Evolutionary conservation across 257 asterid genomes (phyloP), one percentile per base, ranked within the genome.

Genomic region (Eustoma russellianum): DNA sequence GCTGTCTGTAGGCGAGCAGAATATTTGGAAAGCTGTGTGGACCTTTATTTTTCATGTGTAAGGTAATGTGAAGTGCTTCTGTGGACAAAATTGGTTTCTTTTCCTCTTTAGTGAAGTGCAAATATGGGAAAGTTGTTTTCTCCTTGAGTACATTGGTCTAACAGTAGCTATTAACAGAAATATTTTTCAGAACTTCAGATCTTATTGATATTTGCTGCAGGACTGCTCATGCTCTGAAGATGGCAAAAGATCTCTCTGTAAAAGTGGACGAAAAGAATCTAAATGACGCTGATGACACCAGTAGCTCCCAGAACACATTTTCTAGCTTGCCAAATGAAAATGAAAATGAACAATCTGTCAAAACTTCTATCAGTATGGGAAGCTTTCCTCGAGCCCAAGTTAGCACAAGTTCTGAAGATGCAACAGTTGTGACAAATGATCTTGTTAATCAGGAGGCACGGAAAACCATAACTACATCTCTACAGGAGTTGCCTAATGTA

Each of bases 21-120:
- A 72, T 92, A 85, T 79, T 90, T 92, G 59, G 99, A 92, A 69
- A 79, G 88, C 84, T 88, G 95, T 65, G 75, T 83, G 62, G 95
- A 83, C 72, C 95, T 92, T 58, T 92, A 92, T 64, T 88, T 88
- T 70, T 92, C 99, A 57, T 92, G 99, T 64, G 94, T 77, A 88
- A 92, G 99, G 99, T 92, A 60, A 55, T 49, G 46, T 56, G 35
- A 49, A 46, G 48, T 67, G 18, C 16, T 46, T 47, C 30, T 47
- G 35, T 52, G 56, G 9, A 7, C 30, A 17, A 11, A 28, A 0
- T 45, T 63, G 33, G 24, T 17, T 41, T 24, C 9, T 12, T 33
- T 46, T 55, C 10, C 9, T 19, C 30, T 44, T 41, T 51, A 0
- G 10, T 38, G 18, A 19, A 16, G 35, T 34, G 33, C 10, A 11